These are phyloP conservation scores for Astrothelium macrocarpum DNA, from an alignment of 495 filamentous ascomycete genomes.

Conservation along the genomic window DNA sequence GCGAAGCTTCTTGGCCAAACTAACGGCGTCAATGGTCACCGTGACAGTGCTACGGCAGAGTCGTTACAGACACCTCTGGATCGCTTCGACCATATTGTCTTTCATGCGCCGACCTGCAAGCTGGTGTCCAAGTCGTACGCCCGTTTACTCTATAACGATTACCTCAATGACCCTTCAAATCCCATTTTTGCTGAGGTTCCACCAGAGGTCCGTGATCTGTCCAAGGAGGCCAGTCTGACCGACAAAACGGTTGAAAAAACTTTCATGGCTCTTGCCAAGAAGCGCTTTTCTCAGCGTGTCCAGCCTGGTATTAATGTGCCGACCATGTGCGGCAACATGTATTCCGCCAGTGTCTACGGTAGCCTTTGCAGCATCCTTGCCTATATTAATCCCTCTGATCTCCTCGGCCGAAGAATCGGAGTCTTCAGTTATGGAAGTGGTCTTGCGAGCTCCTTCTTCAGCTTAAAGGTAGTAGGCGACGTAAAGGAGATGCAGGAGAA, in stretches of 20 bases:
- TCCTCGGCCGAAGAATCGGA: slow-evolving; percentile 77
- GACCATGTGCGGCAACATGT: slow-evolving; percentile 98
- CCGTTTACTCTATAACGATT: slow-evolving; percentile 95
- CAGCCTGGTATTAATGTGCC: slow-evolving; percentile 75
- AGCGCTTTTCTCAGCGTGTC: slow-evolving; percentile 84
- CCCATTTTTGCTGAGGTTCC: slow-evolving; percentile 78
- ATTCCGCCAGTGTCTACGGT: slow-evolving; percentile 87
- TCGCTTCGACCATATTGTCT: slow-evolving; percentile 90
- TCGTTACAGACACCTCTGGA: slow-evolving; percentile 62
- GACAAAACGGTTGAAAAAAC: slow-evolving; percentile 96
- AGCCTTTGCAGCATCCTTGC: slow-evolving; percentile 69
- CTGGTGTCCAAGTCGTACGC: slow-evolving; percentile 91
- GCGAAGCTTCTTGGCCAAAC: slow-evolving; percentile 48
- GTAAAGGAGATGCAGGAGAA: slow-evolving; percentile 66
- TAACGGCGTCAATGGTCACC: slow-evolving; percentile 41
- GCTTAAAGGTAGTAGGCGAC: slow-evolving; percentile 70
- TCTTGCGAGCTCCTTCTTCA: slow-evolving; percentile 83
- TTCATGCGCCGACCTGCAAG: slow-evolving; percentile 97
- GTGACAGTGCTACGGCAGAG: slow-evolving; percentile 42
- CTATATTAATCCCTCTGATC: slow-evolving; percentile 57
- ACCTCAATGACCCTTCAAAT: slow-evolving; percentile 64
- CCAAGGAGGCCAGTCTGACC: slow-evolving; percentile 73
- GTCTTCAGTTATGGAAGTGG: slow-evolving; percentile 95
- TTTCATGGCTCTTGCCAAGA: slow-evolving; percentile 92
- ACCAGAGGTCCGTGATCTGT: slow-evolving; percentile 71